These are phyloP conservation scores for Triticum monococcum DNA, from an alignment of 176 grass and related monocot genomes.

Conservation along the genomic window DNA sequence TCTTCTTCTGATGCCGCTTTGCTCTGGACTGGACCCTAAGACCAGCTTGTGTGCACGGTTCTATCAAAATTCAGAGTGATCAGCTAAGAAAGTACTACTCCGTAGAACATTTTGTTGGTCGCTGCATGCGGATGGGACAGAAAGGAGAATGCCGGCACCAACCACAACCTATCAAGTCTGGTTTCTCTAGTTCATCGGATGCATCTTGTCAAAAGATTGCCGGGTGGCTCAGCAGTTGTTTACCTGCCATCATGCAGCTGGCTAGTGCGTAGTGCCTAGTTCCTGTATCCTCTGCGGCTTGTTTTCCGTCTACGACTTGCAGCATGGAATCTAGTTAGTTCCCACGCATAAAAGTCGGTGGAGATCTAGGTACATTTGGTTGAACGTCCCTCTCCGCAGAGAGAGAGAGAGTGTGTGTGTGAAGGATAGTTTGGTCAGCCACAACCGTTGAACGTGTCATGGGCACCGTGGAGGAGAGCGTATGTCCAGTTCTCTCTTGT, in stretches of 20 bases:
- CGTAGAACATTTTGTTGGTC: neutral
- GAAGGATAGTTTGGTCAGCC: neutral
- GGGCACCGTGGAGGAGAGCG: neutral
- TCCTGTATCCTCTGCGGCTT: neutral
- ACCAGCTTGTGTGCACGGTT: neutral
- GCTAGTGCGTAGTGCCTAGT: neutral
- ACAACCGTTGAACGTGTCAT: neutral
- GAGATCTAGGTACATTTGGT: neutral
- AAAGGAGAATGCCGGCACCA: neutral
- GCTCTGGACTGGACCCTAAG: neutral
- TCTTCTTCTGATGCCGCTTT: neutral
- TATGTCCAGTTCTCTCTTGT: too few relatives aligned
- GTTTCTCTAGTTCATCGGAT: neutral
- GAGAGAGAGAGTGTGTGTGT: neutral
- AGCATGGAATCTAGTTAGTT: neutral
- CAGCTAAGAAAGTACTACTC: neutral
- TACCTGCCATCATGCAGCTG: neutral
- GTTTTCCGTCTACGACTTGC: neutral
- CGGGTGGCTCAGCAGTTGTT: neutral
- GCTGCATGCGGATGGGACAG: neutral
- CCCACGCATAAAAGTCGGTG: too few relatives aligned
- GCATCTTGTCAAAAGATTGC: neutral
- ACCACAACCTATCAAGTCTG: neutral
- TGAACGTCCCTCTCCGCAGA: neutral
- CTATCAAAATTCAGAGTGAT: neutral